Evolutionary conservation across 2,329 filamentous ascomycete genomes (phyloP), one percentile per base, ranked within the genome.

Genomic region (Magnaporthiopsis rhizophila): DNA sequence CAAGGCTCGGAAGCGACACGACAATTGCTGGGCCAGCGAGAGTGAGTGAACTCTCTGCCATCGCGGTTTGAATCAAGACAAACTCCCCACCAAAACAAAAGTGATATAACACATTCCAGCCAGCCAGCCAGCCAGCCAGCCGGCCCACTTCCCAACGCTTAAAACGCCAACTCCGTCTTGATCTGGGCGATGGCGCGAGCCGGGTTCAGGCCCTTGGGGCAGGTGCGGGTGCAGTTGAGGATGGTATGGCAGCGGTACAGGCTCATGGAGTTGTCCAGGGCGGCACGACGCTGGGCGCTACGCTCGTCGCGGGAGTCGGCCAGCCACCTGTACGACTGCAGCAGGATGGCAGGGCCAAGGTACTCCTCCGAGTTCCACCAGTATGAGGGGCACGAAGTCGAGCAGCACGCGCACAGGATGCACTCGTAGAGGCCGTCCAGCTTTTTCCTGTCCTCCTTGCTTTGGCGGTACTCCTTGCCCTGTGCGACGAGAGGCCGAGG

Each of bases 341-440:
- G 87, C 63, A 99, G 89, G 67, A 99, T 91, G 70, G 95, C 95
- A 66, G 95, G 95, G 68, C 95, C 95, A 62, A 99, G 91, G 82
- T 99, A 99, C 79, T 98, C 93, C 81, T 98, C 93, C 71, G 89
- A 88, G 84, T 99, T 99, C 95, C 95, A 99, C 95, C 95, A 99
- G 85, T 99, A 99, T 24, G 92, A 97, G n/a, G 95, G 95, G 85
- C 95, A 99, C 60, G 94, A 97, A 28, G 95, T 99, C 70, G 91
- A 95, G 88, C 95, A 99, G 88, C 95, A 99, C 72, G 94, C 94
- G 84, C 95, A 99, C 65, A 99, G 89, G 79, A 99, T 98, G 82
- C 95, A 99, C 81, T 99, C 95, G 83, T 99, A 98, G 36, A 98
- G 87, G 69, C 95, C 95, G 76, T 98, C 95, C 64, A 99, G 89